A percentile compares a stretch with the other conserved stretches of the same genome.
These are phyloP conservation scores for Cyclotella choctawhatcheeana DNA, from an alignment of 108 stramenopile genomes.

Conservation along the genomic window DNA sequence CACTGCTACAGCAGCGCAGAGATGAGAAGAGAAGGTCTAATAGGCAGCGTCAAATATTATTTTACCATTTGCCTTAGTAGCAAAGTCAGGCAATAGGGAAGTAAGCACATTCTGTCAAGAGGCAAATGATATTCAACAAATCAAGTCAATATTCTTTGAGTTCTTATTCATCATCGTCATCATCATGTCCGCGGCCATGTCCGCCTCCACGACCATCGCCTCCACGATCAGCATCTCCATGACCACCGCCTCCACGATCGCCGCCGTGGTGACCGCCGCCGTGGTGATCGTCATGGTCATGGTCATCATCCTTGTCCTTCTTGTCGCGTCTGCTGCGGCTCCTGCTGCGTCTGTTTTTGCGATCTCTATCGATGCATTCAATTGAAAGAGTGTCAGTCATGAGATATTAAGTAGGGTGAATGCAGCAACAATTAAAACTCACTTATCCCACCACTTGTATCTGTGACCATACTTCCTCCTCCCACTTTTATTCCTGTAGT, in stretches of 20 bases:
- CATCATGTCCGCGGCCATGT: background rate
- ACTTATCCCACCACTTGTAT: background rate
- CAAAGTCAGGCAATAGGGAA: too few species aligned
- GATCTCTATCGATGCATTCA: background rate
- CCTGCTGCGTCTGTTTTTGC: too few species aligned
- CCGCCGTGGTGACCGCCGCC: background rate
- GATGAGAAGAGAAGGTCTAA: too few species aligned
- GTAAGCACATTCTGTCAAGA: too few species aligned
- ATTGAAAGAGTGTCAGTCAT: background rate
- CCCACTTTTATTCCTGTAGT: constrained; percentile 1
- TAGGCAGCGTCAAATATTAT: too few species aligned
- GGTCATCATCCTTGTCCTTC: background rate
- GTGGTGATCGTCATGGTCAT: background rate
- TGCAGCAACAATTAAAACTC: background rate
- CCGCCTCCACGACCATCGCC: background rate
- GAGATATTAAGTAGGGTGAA: background rate
- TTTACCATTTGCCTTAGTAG: too few species aligned
- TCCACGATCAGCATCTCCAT: background rate
- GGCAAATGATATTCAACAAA: too few species aligned
- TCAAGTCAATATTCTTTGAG: too few species aligned
- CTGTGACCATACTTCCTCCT: background rate
- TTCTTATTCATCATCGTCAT: background rate
- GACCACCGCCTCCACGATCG: background rate
- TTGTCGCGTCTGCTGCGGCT: too few species aligned
- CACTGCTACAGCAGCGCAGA: too few species aligned